Base-by-base conservation (phyloP, 768 basidiomycete genomes). In the Mycena alexandri region DNA sequence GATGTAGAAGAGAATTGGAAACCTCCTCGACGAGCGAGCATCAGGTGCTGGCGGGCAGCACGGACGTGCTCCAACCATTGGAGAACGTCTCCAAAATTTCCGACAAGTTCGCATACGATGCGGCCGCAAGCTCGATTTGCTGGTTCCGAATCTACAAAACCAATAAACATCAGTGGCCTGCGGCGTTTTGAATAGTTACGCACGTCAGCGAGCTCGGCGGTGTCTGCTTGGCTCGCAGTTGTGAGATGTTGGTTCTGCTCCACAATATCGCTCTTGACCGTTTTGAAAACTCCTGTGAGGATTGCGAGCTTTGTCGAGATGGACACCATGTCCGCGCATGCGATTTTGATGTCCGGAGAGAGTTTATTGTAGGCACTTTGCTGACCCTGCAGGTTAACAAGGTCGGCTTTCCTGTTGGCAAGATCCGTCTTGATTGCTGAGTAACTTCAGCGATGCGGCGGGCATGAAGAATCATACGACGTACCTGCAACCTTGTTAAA, bases 401-500 rank as follows among this genome's bases (percentile, higher is more conserved):
- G 21, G 2, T n/a, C 46, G 46, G 6, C 46, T 47, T 47, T 11
- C 21, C n/a, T 47, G 46, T 47, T n/a, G 21, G 21, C 46, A n/a
- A 47, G 46, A 14, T 47, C 46, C 19, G 10, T 11, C 46, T 47
- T 47, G 46, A 47, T 17, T 47, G 46, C 46, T 47, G 46, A 47
- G 46, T 3, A 47, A n/a, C 46, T 47, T 47, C 21, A 47, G 46
- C 46, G 6, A 8, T 47, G 19, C 44, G 21, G 19, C 21, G 4
- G 21, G 46, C 21, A 47, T 47, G 46, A 8, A 47, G 46, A 47
- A 47, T 47, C 21, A 47, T 22, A 22, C 46, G 4, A 22, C 21
- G 19, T 47, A 47, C 46, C 46, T n/a, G 16, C 21, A 22, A 47
- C 46, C 46, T 47, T 47, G 46, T 47, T 47, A n/a, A 47, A 47